Evolutionary conservation across 345 rosid species (phyloP).

Genomic region (Nasturtium officinale): DNA sequence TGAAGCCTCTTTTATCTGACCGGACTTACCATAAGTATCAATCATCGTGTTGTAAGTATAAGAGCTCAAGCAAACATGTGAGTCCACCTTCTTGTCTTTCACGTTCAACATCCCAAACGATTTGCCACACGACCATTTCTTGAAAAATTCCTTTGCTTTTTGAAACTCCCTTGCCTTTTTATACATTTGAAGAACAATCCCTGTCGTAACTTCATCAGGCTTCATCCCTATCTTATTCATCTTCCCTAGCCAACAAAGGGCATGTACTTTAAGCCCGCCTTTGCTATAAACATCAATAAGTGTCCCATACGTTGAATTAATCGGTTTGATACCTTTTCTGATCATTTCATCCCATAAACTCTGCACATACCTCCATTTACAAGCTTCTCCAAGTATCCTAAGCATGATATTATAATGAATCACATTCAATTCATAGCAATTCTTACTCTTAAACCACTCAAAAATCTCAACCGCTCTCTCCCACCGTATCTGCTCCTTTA

Average conservation of each 20-base stretch:
- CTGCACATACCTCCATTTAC: slow-evolving; percentile 63
- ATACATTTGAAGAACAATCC: slow-evolving; percentile 79
- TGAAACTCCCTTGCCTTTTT: slow-evolving; percentile 79
- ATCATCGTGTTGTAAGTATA: slow-evolving; percentile 81
- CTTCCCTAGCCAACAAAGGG: slow-evolving; percentile 74
- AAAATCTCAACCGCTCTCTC: slow-evolving; percentile 87
- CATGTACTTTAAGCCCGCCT: slow-evolving; percentile 66
- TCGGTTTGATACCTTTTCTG: slow-evolving; percentile 50
- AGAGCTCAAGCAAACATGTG: slow-evolving; percentile 55
- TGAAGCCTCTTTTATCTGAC: slow-evolving; percentile 71
- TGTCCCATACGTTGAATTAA: slow-evolving; percentile 86
- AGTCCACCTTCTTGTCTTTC: slow-evolving; percentile 27
- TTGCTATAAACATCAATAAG: slow-evolving; percentile 85
- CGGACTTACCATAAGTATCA: slow-evolving; percentile 83
- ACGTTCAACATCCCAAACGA: slow-evolving; percentile 33
- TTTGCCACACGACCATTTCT: slow-evolving; percentile 65
- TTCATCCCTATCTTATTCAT: slow-evolving; percentile 73
- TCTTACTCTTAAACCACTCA: slow-evolving; percentile 76
- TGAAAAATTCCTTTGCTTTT: slow-evolving; percentile 79
- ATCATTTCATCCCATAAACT: slow-evolving; percentile 73
- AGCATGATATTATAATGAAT: slow-evolving; percentile 87
- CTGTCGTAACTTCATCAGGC: slow-evolving; percentile 87
- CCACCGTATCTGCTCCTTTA: slow-evolving; percentile 86
- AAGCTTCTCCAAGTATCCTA: slow-evolving; percentile 69
- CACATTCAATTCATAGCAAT: slow-evolving; percentile 73